Base-by-base conservation (phyloP, 2,329 filamentous ascomycete genomes). In the Hymenoscyphus fraxineus region DNA sequence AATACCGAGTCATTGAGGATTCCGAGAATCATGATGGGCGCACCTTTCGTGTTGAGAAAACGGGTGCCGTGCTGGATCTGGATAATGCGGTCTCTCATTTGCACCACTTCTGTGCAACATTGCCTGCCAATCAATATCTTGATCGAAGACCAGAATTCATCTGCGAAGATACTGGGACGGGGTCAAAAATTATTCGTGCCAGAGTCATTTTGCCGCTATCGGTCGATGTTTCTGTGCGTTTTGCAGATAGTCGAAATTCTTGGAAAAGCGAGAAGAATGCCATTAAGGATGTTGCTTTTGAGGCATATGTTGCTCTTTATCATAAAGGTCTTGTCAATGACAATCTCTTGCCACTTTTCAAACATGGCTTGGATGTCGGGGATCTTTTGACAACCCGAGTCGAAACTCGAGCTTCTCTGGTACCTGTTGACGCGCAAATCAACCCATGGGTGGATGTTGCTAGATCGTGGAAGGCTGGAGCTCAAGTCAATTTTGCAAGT, bases 61-160 rank as follows among this genome's bases (percentile, higher is more conserved):
- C 81, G 2, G 79, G 92, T 86, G 88, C 76, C 32, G n/a, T 86
- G 13, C 78, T 97, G 15, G 90, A 90, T 12, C 81, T 92, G 1
- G 84, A 91, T 44, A 90, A 90, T 68, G 90, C 92, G 0, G 85
- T 88, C 58, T 77, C 81, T n/a, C 92, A 95, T 74, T 81, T 98
- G 1, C 81, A 90, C 58, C 92, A 96, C 75, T 96, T 97, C 70
- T 97, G 93, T 75, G 79, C 80, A 0, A 81, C 83, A 0, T 75
- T 93, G 0, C 70, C 71, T 7, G 39, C 78, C 0, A 79, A 79
- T 0, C 82, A 85, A 32, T 91, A 87, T 72, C 80, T 88, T 6
- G 85, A 93, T 68, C 78, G 79, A 19, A 79, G 83, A 1, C 92
- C 93, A 0, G 85, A 90, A 59, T 96, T 93, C 71, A 73, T 80